Evolutionary conservation across 1,139 yeast species (phyloP), one percentile per base, ranked within the genome.

Genomic region (Pichia norvegensis): DNA sequence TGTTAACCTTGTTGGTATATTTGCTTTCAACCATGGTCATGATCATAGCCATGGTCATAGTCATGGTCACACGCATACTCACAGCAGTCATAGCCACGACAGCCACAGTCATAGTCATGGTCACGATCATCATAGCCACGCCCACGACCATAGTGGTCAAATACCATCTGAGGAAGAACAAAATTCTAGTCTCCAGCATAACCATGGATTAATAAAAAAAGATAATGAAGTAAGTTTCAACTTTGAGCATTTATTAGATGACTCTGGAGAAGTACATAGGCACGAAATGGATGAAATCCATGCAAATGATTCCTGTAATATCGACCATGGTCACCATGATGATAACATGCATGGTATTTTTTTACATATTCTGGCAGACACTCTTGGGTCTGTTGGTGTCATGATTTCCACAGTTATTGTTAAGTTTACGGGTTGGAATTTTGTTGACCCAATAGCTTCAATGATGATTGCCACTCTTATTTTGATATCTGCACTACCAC

Each of bases 321-420:
- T 14, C n/a, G 6, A 31, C 5, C 44, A 43, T 29, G 46, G 40
- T 4, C 40, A 45, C 11, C 45, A 41, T 5, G 57, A 49, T 20
- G 56, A 90, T 58, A 92, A 92, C 62, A 86, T 92, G 95, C 80
- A 81, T 51, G 99, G 99, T 21, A 87, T 92, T 11, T 92, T 92
- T 56, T 68, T 92, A 39, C 99, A 92, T 57, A 85, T 92, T 39
- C 65, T 92, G 41, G 98, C 99, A 0, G 99, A 92, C 58, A 92
- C 98, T 0, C 69, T 94, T 31, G 98, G 99, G 0, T 90, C 97
- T 0, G 95, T 88, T 0, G 97, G 98, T 6, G 99, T 94, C 22
- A 92, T 94, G 13, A 65, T 86, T 0, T 88, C 97, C 0, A 92
- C 98, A 0, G 47, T 83, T 2, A 64, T 83, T 36, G 79, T 85